Evolutionary conservation across 805 yeast species (phyloP).

Genomic region (Gaillardinia entomophila): DNA sequence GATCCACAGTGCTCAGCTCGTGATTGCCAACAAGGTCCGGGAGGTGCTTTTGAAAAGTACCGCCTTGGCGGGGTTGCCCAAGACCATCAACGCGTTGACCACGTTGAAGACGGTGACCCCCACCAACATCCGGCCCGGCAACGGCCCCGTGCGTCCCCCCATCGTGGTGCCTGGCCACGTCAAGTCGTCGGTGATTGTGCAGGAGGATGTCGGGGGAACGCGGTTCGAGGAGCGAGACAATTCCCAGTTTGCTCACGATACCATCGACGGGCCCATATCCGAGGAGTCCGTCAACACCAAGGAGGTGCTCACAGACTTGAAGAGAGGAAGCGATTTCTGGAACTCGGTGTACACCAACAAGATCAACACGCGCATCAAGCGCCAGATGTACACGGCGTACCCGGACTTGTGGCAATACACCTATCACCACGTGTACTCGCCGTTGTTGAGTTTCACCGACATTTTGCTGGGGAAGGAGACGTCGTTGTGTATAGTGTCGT

Average conservation of each 20-base stretch:
- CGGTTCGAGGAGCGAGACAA: slow-evolving; percentile 18
- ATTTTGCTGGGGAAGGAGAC: slow-evolving; percentile 65
- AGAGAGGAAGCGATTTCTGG: slow-evolving; percentile 66
- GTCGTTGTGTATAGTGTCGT: slow-evolving; percentile 67
- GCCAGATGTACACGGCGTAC: slow-evolving; percentile 67
- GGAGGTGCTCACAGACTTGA: slow-evolving; percentile 20
- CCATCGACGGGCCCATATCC: slow-evolving; percentile 39
- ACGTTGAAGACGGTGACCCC: slow-evolving; percentile 66
- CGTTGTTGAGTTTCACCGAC: slow-evolving; percentile 63
- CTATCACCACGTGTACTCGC: slow-evolving; percentile 68
- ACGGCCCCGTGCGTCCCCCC: slow-evolving; percentile 20
- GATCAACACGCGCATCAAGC: slow-evolving; percentile 59
- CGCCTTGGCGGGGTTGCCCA: slow-evolving; percentile 81
- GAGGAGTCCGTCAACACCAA: slow-evolving; percentile 21
- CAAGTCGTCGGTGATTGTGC: slow-evolving; percentile 31
- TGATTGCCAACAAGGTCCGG: slow-evolving; percentile 50
- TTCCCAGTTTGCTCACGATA: slow-evolving; percentile 15
- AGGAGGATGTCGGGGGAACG: slow-evolving; percentile 36
- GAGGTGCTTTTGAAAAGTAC: slow-evolving; percentile 76
- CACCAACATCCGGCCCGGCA: slow-evolving; percentile 9
- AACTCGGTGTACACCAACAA: slow-evolving; percentile 64
- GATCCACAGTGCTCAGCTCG: slow-evolving; percentile 27
- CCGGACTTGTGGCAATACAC: slow-evolving; percentile 82
- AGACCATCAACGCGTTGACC: slow-evolving; percentile 73
- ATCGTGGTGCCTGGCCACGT: slow-evolving; percentile 28